Evolutionary conservation across 192 early-diverging fungal genomes (phyloP), one percentile per base, ranked within the genome.

Genomic region (Gonapodya sp.): DNA sequence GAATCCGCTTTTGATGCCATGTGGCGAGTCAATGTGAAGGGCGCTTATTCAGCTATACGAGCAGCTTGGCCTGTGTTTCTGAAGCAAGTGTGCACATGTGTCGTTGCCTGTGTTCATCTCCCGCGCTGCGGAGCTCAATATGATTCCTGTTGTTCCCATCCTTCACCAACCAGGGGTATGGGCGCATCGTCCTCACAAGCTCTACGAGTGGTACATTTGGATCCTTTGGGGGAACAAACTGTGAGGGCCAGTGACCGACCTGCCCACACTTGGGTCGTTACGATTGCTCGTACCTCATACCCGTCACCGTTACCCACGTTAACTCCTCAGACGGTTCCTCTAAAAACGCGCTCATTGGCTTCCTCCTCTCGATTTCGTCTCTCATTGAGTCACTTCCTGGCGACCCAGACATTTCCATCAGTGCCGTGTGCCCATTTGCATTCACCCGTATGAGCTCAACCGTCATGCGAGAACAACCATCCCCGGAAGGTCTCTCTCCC

Each of bases 291-390:
- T 64, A 24, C 46, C 24, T 8, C 24, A 24, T 64, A 24, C 8
- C n/a, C n/a, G n/a, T n/a, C n/a, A n/a, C n/a, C n/a, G n/a, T n/a
- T n/a, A n/a, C n/a, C n/a, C n/a, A n/a, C n/a, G n/a, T n/a, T n/a
- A n/a, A n/a, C n/a, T n/a, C n/a, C n/a, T n/a, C 75, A 77, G 75
- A 77, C 75, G 75, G 75, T 32, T 31, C 75, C 2, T 77, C 30
- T 33, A 77, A 77, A 34, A 31, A 77, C 31, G 16, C 8, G 8
- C 75, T 77, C 75, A 77, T 77, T 34, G 75, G 75, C 2, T 33
- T 77, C 8, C 75, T 77, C 75, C 75, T 77, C 8, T 77, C 75
- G 18, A 18, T 77, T 34, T 77, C 75, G 30, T 77, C 75, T 33
- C 31, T 32, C 18, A 18, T 77, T 34, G 31, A 18, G 8, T 18